Evolutionary conservation across 306 rosid species (phyloP).

Genomic region (Citrullus colocynthis): DNA sequence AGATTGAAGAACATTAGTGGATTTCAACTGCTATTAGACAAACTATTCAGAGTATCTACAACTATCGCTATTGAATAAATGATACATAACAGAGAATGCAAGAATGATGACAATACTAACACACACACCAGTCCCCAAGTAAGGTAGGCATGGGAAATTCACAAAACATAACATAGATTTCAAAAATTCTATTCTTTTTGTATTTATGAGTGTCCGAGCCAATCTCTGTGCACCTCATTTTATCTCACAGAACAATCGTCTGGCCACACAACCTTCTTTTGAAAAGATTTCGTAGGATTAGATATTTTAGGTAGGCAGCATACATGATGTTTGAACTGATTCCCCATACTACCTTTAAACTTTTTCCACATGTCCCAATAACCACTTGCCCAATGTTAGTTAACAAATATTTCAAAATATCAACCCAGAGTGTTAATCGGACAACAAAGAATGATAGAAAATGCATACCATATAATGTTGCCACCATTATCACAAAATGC

Average conservation of each 20-base stretch:
- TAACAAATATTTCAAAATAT: background rate
- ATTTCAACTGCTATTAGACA: background rate
- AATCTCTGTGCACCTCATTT: background rate
- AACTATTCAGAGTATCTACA: background rate
- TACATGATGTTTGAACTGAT: background rate
- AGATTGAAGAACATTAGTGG: background rate
- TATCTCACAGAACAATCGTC: background rate
- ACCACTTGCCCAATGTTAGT: background rate
- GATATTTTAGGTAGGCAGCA: background rate
- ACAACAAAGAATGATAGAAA: background rate
- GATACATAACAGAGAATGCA: background rate
- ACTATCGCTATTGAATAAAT: background rate
- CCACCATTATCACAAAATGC: conserved; percentile 93
- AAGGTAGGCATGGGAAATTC: background rate
- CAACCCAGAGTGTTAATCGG: background rate
- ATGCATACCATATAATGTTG: conserved; percentile 44
- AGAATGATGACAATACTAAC: background rate
- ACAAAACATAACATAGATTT: background rate
- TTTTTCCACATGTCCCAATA: background rate
- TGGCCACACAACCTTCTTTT: background rate
- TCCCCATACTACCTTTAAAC: background rate
- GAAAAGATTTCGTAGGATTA: background rate
- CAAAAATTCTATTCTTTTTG: background rate
- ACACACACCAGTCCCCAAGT: background rate
- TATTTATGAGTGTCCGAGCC: background rate